Evolutionary conservation across 2,329 filamentous ascomycete genomes (phyloP), one percentile per base, ranked within the genome.

Genomic region (Stagonosporopsis vannaccii): DNA sequence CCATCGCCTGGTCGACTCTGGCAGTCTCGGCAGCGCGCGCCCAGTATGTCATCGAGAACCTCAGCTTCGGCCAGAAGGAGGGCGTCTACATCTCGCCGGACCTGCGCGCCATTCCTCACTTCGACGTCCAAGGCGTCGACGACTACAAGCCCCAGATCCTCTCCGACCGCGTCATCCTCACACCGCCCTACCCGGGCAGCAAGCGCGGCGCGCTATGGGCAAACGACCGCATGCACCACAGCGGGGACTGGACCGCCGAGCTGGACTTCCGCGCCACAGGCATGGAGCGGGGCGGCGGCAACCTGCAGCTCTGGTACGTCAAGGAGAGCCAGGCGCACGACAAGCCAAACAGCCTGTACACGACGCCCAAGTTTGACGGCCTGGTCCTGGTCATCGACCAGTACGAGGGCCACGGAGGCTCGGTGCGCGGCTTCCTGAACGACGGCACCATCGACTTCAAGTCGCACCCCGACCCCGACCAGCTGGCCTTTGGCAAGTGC

Each of bases 281-380:
- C 7, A 89, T 90, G 61, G 95, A 98, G 72, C 83, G 91, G 66
- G 92, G 88, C 46, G 87, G 89, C 55, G 95, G 95, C 44, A 97
- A 96, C 78, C 81, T 99, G 65, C 94, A 98, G 77, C 83, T 99
- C 69, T 99, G 95, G 95, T 91, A 96, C 71, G 88, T 86, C 48
- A 87, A 86, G 66, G 84, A 90, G 58, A 90, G 90, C 28, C 79
- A 85, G 65, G 78, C 82, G 58, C 80, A 82, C 26, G 81, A 96
- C 51, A 88, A 87, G 51, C 84, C 87, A 22, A 84, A 86, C 62
- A 96, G 91, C 76, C 86, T 97, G 65, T 97, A 97, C 78, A 95
- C 90, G 0, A 89, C 89, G 9, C 86, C 86, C 50, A 86, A 85
- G 66, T 99, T 97, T 69, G 94, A 98, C 68, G 95, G 95, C n/a